These are phyloP conservation scores for Trichoderma sp. DNA, from an alignment of 2,329 filamentous ascomycete genomes.

Conservation along the genomic window DNA sequence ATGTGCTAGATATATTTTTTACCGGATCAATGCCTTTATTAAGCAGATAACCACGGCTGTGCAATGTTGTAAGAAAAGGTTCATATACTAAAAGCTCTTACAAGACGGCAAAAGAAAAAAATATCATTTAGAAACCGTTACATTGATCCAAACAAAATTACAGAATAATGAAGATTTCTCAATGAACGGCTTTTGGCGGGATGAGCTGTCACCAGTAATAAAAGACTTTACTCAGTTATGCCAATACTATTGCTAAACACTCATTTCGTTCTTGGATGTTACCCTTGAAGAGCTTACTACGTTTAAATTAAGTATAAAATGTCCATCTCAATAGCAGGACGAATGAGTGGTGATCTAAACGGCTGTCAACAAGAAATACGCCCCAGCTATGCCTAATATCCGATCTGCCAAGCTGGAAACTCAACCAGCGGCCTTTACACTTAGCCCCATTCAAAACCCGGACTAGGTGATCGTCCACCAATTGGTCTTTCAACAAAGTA, in stretches of 20 bases:
- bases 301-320: neutral
- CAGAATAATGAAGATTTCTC: no score
- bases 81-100: no score
- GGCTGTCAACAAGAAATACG: neutral
- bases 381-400: neutral
- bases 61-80: neutral
- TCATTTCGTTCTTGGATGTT: neutral
- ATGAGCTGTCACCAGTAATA: neutral
- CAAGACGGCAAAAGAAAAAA: no score
- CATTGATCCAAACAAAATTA: no score
- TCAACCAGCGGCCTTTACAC: neutral
- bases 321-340: neutral
- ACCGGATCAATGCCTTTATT: neutral
- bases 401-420: neutral
- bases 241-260: neutral
- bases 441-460: conserved; percentile 12
- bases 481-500: neutral
- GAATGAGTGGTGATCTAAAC: neutral
- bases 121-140: no score
- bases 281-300: neutral
- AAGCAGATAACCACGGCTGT: neutral
- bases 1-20: neutral
- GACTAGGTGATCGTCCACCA: neutral
- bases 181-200: no score
- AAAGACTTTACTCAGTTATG: neutral